A percentile compares a stretch with the other conserved stretches of the same genome.
These are phyloP conservation scores for Hippophae tibetana DNA, from an alignment of 306 rosid species.

Conservation along the genomic window DNA sequence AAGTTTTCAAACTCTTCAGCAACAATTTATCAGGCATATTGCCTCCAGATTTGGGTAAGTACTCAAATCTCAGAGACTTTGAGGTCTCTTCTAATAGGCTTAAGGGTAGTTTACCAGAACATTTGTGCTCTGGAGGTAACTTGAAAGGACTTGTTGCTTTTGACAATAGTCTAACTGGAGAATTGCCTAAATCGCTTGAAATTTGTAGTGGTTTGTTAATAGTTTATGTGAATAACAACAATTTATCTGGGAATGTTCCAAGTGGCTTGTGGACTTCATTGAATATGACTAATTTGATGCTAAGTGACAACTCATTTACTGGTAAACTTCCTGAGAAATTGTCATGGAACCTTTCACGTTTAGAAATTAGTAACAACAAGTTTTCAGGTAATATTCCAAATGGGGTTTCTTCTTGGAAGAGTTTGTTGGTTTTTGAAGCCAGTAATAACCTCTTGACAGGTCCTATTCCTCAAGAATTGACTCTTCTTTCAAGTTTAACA, in stretches of 20 bases:
- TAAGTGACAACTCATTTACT: constrained; percentile 34
- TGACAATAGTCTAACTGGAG: constrained; percentile 43
- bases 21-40: constrained; percentile 50
- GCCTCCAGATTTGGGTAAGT: constrained; percentile 50
- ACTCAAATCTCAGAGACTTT: constrained; percentile 30
- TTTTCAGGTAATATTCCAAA: constrained; percentile 49
- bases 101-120: constrained; percentile 43
- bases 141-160: constrained; percentile 27
- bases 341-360: constrained; percentile 24
- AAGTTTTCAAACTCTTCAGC: constrained; percentile 21
- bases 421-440: constrained; percentile 35
- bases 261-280: constrained; percentile 51
- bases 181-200: constrained; percentile 53
- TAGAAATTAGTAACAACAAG: constrained; percentile 44
- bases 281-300: constrained; percentile 21
- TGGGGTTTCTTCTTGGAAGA: constrained; percentile 41
- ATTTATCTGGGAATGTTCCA: constrained; percentile 49
- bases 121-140: constrained; percentile 36
- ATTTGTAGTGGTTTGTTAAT: constrained; percentile 30
- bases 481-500: constrained; percentile 24
- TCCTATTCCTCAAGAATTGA: constrained; percentile 45
- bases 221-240: constrained; percentile 26
- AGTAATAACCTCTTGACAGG: constrained; percentile 47
- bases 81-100: constrained; percentile 30
- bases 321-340: constrained; percentile 52